Evolutionary conservation across 2,329 filamentous ascomycete genomes (phyloP).

Genomic region (Biscogniauxia marginata): DNA sequence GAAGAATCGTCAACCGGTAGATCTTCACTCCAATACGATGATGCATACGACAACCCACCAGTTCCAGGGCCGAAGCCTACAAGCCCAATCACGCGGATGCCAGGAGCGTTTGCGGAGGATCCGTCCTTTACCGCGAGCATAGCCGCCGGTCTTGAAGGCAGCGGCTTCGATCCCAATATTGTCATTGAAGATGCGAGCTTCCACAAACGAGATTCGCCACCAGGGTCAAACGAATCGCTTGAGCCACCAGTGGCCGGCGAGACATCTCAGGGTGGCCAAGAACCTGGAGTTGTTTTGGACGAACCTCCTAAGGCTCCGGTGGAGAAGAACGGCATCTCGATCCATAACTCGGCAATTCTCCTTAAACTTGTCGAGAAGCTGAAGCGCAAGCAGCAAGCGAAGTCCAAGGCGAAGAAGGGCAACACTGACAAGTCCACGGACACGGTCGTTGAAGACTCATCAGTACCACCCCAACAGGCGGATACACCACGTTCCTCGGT

Average conservation of each 20-base stretch:
- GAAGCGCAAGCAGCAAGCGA: background rate
- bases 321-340: background rate
- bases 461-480: conserved; percentile 13
- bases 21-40: conserved; percentile 35
- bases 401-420: background rate
- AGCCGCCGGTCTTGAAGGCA: conserved; percentile 66
- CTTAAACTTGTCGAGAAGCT: background rate
- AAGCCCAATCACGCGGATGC: conserved; percentile 52
- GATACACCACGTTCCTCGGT: conserved; percentile 20
- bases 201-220: conserved; percentile 62
- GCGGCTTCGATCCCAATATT: conserved; percentile 69
- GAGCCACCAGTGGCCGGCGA: conserved; percentile 46
- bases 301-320: background rate
- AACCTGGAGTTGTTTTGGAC: background rate
- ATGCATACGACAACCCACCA: conserved; percentile 46
- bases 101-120: conserved; percentile 66
- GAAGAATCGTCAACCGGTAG: conserved; percentile 29
- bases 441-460: conserved; percentile 15
- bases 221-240: conserved; percentile 56
- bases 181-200: conserved; percentile 66
- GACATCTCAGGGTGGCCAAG: background rate
- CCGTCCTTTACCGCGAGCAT: conserved; percentile 68
- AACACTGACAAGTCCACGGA: background rate
- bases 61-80: conserved; percentile 57
- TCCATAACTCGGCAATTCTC: background rate